These are phyloP conservation scores for Dothiorella sarmentorum DNA, from an alignment of 2,329 filamentous ascomycete genomes.

Conservation along the genomic window DNA sequence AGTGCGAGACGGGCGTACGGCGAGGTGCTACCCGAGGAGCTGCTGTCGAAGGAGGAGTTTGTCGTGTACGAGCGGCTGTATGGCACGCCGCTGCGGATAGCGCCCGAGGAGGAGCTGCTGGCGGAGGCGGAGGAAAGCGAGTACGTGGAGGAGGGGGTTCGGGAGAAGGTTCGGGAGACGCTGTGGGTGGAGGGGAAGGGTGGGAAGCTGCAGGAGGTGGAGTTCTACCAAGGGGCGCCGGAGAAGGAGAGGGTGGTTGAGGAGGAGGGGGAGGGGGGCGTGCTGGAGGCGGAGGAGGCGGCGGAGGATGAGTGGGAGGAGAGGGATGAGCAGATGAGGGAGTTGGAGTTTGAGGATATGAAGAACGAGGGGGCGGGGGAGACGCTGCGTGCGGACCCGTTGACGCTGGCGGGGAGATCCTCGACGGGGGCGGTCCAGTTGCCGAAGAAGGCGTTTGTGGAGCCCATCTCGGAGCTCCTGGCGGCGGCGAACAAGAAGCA, in stretches of 20 bases:
- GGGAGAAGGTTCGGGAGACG: constrained; percentile 41
- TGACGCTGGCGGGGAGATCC: constrained; percentile 72
- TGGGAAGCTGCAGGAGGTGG: constrained; percentile 61
- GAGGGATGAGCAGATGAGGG: constrained; percentile 28
- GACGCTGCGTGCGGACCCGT: constrained; percentile 62
- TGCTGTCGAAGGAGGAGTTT: constrained; percentile 68
- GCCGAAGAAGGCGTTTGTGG: constrained; percentile 65
- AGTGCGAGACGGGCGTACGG: constrained; percentile 72
- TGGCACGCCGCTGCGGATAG: constrained; percentile 64
- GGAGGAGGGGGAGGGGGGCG: constrained; percentile 32
- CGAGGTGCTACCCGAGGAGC: constrained; percentile 68
- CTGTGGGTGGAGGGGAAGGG: constrained; percentile 55
- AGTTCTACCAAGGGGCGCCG: constrained; percentile 38
- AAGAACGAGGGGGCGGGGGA: constrained; percentile 27
- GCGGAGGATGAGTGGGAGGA: too few species aligned
- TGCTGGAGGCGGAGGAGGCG: constrained; percentile 33
- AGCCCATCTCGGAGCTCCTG: constrained; percentile 69
- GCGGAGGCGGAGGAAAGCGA: constrained; percentile 26
- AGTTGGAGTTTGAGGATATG: constrained; percentile 28
- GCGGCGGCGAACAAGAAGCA: constrained; percentile 64
- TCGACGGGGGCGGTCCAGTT: constrained; percentile 71
- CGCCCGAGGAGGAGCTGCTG: constrained; percentile 50
- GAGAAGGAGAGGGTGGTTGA: constrained; percentile 35
- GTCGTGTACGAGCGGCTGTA: constrained; percentile 76
- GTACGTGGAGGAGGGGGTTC: constrained; percentile 41